Evolutionary conservation across 352 stramenopile genomes (phyloP).

Genomic region (Peronospora destructor): DNA sequence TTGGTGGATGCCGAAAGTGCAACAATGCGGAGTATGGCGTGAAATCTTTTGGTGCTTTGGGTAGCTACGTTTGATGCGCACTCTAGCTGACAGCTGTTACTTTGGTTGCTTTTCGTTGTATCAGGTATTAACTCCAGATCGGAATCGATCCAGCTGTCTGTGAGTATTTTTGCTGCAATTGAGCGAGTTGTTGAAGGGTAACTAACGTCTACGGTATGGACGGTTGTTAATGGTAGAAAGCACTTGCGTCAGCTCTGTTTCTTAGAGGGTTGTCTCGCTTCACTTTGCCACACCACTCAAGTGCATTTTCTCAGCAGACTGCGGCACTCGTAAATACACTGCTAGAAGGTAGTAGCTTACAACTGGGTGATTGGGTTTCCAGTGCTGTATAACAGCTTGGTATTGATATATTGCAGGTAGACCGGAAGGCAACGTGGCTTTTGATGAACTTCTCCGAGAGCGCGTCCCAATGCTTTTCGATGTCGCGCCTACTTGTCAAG

Average conservation of each 20-base stretch:
- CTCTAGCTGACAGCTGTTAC: slow-evolving; percentile 4
- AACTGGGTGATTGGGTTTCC: not conserved
- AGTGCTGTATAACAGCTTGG: not conserved
- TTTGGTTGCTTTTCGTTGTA: slow-evolving; percentile 3
- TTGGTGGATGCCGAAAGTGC: slow-evolving; percentile 44
- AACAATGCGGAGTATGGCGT: slow-evolving; percentile 18
- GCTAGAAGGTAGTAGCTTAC: slow-evolving; percentile 24
- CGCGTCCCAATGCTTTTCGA: slow-evolving; percentile 48
- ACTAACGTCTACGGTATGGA: slow-evolving; percentile 1
- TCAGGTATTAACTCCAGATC: slow-evolving; percentile 18
- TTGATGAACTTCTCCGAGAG: slow-evolving; percentile 36
- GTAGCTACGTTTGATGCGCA: too few relatives aligned
- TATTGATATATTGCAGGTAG: slow-evolving; percentile 20
- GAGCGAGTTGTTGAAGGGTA: not conserved
- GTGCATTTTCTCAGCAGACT: slow-evolving; percentile 29
- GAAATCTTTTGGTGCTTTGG: not conserved
- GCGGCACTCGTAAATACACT: slow-evolving; percentile 29
- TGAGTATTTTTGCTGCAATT: slow-evolving; percentile 11
- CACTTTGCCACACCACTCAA: slow-evolving; percentile 11
- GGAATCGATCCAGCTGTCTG: slow-evolving; percentile 15
- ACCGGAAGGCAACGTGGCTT: slow-evolving; percentile 22
- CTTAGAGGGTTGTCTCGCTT: slow-evolving; percentile 30
- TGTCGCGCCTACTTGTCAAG: slow-evolving; percentile 16
- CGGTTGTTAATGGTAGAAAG: slow-evolving; percentile 28
- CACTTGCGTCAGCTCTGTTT: slow-evolving; percentile 40